Conservation (phyloP, 2,329 filamentous ascomycete species). For the Stenocarpella maydis region DNA sequence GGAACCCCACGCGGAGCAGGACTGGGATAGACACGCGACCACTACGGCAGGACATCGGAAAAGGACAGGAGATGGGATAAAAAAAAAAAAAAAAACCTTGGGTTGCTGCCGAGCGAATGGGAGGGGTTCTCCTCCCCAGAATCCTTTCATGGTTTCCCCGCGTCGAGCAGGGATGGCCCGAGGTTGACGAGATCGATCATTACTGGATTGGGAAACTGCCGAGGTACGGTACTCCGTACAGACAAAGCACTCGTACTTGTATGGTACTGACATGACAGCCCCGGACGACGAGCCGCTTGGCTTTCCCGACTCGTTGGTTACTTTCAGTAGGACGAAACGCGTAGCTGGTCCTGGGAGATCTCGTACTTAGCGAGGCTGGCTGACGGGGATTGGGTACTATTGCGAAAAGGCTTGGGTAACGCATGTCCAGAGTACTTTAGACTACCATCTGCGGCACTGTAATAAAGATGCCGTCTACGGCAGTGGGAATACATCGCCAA, state of each 20-base stretch:
- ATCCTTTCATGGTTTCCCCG: conserved; percentile 19
- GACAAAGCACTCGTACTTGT: too few species aligned
- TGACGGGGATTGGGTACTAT: not conserved
- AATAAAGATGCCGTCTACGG: too few species aligned
- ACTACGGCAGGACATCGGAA: not conserved
- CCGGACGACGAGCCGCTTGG: not conserved
- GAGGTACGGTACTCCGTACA: too few species aligned
- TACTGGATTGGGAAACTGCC: conserved; percentile 11
- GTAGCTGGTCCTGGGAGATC: not conserved
- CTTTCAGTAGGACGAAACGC: not conserved
- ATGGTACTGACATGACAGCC: not conserved
- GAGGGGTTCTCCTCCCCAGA: conserved; percentile 6
- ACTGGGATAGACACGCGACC: not conserved
- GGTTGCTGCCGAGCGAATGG: conserved; percentile 23
- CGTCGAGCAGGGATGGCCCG: conserved; percentile 16
- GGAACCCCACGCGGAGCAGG: not conserved
- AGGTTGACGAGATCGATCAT: conserved; percentile 15
- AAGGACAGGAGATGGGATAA: not conserved
- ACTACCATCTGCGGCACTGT: too few species aligned
- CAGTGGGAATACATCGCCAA: not conserved
- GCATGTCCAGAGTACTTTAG: not conserved
- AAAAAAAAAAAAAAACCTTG: too few species aligned
- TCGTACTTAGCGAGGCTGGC: not conserved
- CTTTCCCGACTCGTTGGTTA: not conserved
- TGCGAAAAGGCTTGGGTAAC: not conserved